Conservation (phyloP, 1,284 basidiomycete species). For the Cutaneotrichosporon arboriforme region DNA sequence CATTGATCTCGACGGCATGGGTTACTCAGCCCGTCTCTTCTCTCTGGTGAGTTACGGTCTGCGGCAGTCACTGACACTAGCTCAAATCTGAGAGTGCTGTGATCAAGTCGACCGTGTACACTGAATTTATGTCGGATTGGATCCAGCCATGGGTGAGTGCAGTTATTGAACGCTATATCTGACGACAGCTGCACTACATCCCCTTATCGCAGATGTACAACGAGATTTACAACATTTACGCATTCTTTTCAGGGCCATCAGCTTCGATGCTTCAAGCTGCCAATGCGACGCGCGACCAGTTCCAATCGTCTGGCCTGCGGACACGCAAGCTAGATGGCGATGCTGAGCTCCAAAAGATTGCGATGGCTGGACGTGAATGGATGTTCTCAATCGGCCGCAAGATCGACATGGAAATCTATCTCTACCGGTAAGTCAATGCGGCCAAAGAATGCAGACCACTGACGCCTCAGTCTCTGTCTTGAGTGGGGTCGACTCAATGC, state of each 20-base stretch:
- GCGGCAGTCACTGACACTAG: constrained; percentile 28
- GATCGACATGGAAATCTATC: constrained; percentile 81
- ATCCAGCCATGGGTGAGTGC: constrained; percentile 52
- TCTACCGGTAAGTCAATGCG: constrained; percentile 56
- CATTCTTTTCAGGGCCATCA: constrained; percentile 81
- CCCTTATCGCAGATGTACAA: constrained; percentile 77
- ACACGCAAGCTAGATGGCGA: constrained; percentile 60
- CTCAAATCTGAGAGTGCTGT: constrained; percentile 67
- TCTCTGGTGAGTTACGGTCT: constrained; percentile 58
- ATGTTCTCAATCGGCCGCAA: constrained; percentile 71
- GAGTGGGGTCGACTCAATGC: constrained; percentile 81
- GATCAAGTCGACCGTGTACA: constrained; percentile 80
- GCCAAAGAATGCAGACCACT: background rate
- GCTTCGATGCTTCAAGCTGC: constrained; percentile 56
- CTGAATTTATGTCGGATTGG: constrained; percentile 71
- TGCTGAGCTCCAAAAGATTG: constrained; percentile 68
- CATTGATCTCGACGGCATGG: constrained; percentile 86
- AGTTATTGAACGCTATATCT: background rate
- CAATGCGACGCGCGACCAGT: constrained; percentile 45
- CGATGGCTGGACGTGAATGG: constrained; percentile 82
- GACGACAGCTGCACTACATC: constrained; percentile 75
- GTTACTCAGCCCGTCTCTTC: constrained; percentile 86
- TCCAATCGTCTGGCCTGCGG: constrained; percentile 41
- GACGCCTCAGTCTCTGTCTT: constrained; percentile 56
- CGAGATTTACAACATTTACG: constrained; percentile 85